Evolutionary conservation across 2,329 filamentous ascomycete species (phyloP).

Genomic region (Nemania sp.): DNA sequence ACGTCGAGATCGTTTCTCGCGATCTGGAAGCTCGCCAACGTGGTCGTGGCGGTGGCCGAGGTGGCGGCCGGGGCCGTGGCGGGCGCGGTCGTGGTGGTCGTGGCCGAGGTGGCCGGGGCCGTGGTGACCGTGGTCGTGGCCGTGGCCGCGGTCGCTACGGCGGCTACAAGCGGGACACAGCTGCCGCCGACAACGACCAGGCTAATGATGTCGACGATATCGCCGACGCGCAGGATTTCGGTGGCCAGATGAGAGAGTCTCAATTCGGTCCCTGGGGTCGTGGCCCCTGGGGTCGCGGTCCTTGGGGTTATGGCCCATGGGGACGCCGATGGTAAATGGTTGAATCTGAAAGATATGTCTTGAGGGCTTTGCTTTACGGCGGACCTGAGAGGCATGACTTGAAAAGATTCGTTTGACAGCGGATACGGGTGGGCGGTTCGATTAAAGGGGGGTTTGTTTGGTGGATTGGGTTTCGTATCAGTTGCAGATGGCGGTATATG

Average conservation of each 20-base stretch:
- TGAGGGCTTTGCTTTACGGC: too few relatives aligned
- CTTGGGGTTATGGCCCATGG: too few relatives aligned
- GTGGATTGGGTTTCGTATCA: too few relatives aligned
- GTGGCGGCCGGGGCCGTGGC: background rate
- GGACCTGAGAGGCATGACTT: too few relatives aligned
- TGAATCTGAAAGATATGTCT: too few relatives aligned
- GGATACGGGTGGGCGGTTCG: too few relatives aligned
- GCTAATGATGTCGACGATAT: background rate
- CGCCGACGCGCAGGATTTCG: background rate
- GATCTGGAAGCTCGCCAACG: background rate
- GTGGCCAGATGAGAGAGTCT: background rate
- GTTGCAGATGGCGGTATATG: too few relatives aligned
- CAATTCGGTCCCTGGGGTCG: background rate
- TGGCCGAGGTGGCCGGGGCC: background rate
- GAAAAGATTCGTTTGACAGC: too few relatives aligned
- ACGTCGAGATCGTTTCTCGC: background rate
- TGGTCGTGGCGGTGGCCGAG: background rate
- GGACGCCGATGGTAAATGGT: too few relatives aligned
- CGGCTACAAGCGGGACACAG: background rate
- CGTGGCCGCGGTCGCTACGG: conserved; percentile 2
- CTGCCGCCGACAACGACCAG: background rate
- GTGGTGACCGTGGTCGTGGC: background rate
- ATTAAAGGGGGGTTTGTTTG: too few relatives aligned
- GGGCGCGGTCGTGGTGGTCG: background rate
- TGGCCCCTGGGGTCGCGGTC: too few relatives aligned